Conservation (phyloP, 768 basidiomycete genomes). For the Lactifluus volemus region DNA sequence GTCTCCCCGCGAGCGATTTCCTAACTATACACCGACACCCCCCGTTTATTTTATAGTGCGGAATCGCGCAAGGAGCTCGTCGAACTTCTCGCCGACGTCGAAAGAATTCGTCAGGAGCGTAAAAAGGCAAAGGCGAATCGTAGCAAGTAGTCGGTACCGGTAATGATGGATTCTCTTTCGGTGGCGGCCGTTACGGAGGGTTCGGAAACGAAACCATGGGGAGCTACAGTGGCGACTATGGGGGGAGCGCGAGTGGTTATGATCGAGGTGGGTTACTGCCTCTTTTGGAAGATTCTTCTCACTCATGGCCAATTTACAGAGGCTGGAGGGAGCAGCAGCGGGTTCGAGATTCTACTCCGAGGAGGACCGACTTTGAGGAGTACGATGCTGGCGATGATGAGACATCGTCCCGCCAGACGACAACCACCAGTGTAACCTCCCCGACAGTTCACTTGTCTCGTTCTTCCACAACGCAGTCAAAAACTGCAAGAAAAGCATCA, state of each 20-base stretch:
- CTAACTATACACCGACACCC: background rate
- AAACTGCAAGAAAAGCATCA: constrained; percentile 29
- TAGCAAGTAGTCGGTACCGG: constrained; percentile 85
- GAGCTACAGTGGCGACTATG: constrained; percentile 30
- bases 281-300: background rate
- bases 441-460: constrained; percentile 25
- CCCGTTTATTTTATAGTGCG: constrained; percentile 53
- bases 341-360: constrained; percentile 48
- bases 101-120: constrained; percentile 80
- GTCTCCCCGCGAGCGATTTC: constrained; percentile 3
- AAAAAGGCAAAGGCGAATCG: constrained; percentile 89
- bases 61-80: constrained; percentile 88
- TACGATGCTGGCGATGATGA: constrained; percentile 97
- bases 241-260: constrained; percentile 34
- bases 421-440: constrained; percentile 27
- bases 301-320: constrained; percentile 6
- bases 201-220: constrained; percentile 47
- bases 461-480: constrained; percentile 22
- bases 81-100: constrained; percentile 86
- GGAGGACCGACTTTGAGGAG: constrained; percentile 67
- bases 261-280: constrained; percentile 25
- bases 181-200: constrained; percentile 55
- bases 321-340: constrained; percentile 35
- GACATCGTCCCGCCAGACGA: constrained; percentile 33
- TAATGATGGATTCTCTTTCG: constrained; percentile 68